Base-by-base conservation (phyloP, 192 early-diverging fungal species). In the Backusella sp. region DNA sequence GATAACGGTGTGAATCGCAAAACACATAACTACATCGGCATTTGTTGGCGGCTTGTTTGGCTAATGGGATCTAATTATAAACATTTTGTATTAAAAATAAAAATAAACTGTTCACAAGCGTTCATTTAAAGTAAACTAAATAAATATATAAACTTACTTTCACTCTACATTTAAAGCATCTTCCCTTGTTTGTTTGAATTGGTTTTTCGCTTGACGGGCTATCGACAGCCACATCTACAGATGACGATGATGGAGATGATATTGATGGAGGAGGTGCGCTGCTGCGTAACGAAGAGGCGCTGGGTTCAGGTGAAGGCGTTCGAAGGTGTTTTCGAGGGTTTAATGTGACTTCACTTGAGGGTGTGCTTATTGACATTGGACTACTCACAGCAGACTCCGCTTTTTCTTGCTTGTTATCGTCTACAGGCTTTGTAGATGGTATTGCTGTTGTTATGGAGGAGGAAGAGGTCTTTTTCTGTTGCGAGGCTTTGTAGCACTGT, bases 1-100 rank as follows among this genome's bases (percentile, higher is more conserved):
- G 88, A 70, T 88, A 87, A 77, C 89, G 90, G 82, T 94, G 93
- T 23, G 85, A 76, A 69, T 93, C 92, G 77, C 93, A 94, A 73
- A 89, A 94, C n/a, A 93, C 88, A 79, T 90, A 91, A 73, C 89
- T 88, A 83, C 93, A 94, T 68, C 91, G 87, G 80, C 93, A 94
- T 77, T 89, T 92, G 84, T 93, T 94, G 70, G 89, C 90, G 14
- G 88, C 84, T 81, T 94, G 92, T 77, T 94, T 93, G 41, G 90
- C 90, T 36, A 93, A 84, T 68, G 91, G 92, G 36, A 94, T 86
- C 85, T 88, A 79, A 59, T 70, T 15, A 41, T 41, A 53, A 49
- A 76, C 35, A 62, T 7, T 23, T 46, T 70, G 39, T 36, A 76
- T 53, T 41, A 59, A 42, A 56, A 49, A 26, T 36, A 26, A 62